Evolutionary conservation across 2,329 filamentous ascomycete species (phyloP), one percentile per base, ranked within the genome.

Genomic region (Cladosporium velox): DNA sequence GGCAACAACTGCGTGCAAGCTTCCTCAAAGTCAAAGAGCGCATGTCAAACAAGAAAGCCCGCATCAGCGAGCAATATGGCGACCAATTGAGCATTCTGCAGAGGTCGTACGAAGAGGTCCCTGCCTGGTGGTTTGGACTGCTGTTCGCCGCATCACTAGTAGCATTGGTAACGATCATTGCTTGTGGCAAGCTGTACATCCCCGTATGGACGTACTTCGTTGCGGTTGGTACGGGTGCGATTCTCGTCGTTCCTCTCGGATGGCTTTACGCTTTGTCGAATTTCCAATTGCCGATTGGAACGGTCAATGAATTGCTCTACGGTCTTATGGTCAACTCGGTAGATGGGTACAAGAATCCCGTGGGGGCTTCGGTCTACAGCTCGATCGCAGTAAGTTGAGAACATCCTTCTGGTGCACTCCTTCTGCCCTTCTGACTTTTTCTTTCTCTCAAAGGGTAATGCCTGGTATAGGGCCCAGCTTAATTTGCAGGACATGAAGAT

Each of bases 401-500:
- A 32, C 32, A 7, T 32, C 32, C 32, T 32, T 32, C 32, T 32
- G 32, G 32, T 32, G 32, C 32, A 5, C 32, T 32, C 32, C 32
- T 32, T 32, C 32, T 32, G 4, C 4, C 10, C 32, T 32, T 32
- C 32, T 32, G 7, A 32, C n/a, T 1, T 32, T 32, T 32, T 32
- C 32, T 32, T 32, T 32, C 10, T 32, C 32, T 10, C 7, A 5
- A 5, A 32, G 32, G 86, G 86, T 14, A 85, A 88, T 63, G 85
- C 86, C 2, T 88, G 86, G 86, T 87, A 87, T 66, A 76, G 84
- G 18, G 84, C 84, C 0, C 84, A 86, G 68, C 80, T 82, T 26
- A 86, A 87, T 79, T 77, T 88, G 0, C 86, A 88, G 70, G 87
- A 89, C 70, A 84, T 86, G 72, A 87, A 88, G 71, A 87, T 88